Evolutionary conservation across 139 green algal genomes (phyloP).

Genomic region (Picochlorum costavermella): DNA sequence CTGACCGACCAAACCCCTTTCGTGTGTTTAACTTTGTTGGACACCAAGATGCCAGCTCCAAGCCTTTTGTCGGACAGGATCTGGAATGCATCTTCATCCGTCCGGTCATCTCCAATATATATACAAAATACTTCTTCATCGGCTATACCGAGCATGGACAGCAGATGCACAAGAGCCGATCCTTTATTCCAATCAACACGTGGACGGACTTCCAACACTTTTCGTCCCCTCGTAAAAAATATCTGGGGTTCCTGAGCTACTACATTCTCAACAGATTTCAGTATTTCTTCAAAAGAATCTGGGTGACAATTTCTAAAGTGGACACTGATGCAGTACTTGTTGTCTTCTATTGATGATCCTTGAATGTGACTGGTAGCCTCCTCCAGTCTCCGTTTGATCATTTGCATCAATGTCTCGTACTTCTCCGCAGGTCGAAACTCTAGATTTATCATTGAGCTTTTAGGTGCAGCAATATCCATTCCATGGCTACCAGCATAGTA

Average conservation of each 20-base stretch:
- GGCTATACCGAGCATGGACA: conserved; percentile 64
- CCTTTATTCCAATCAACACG: conserved; percentile 96
- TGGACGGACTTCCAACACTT: conserved; percentile 90
- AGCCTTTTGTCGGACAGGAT: conserved; percentile 25
- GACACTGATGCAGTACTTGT: conserved; percentile 90
- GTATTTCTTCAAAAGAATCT: conserved; percentile 49
- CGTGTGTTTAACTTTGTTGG: conserved; percentile 66
- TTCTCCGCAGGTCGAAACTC: conserved; percentile 73
- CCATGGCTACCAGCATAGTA: conserved; percentile 96
- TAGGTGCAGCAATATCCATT: conserved; percentile 88
- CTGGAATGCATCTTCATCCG: conserved; percentile 95
- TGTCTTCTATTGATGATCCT: conserved; percentile 88
- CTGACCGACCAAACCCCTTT: conserved; percentile 58
- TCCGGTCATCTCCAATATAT: conserved; percentile 96
- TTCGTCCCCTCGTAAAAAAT: conserved; percentile 68
- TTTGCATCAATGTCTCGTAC: conserved; percentile 76
- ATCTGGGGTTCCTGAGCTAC: conserved; percentile 37
- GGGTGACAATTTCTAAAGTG: conserved; percentile 85
- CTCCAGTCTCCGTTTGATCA: conserved; percentile 45
- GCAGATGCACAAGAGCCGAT: conserved; percentile 78
- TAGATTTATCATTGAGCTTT: not conserved
- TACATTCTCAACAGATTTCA: conserved; percentile 44
- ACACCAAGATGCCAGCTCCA: conserved; percentile 75
- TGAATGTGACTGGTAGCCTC: conserved; percentile 44
- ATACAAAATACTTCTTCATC: conserved; percentile 65